Evolutionary conservation across 208 protist species (phyloP).

Genomic region (Trichomonas tenax): DNA sequence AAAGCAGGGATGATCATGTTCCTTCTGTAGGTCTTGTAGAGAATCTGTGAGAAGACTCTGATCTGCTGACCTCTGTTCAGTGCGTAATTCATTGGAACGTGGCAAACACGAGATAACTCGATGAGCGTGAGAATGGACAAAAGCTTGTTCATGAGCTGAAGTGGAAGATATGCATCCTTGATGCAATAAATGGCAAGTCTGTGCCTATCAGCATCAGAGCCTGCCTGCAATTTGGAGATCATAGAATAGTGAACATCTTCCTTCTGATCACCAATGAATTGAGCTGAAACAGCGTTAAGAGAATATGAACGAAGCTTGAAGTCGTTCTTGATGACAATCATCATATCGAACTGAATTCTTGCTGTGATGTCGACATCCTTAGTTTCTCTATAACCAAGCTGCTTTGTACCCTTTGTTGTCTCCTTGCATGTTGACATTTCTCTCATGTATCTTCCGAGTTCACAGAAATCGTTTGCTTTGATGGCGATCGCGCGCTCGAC

Average conservation of each 20-base stretch:
- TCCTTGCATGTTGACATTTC: slow-evolving; percentile 52
- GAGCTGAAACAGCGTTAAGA: slow-evolving; percentile 88
- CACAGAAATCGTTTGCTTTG: slow-evolving; percentile 51
- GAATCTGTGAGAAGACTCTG: slow-evolving; percentile 74
- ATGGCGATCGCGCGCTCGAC: slow-evolving; percentile 73
- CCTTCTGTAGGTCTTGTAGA: slow-evolving; percentile 46
- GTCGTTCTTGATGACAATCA: slow-evolving; percentile 83
- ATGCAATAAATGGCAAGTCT: slow-evolving; percentile 94
- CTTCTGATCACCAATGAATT: slow-evolving; percentile 97
- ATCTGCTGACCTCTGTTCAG: slow-evolving; percentile 92
- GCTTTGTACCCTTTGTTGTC: slow-evolving; percentile 80
- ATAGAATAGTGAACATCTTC: slow-evolving; percentile 98
- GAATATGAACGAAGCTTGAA: slow-evolving; percentile 97
- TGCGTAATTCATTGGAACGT: slow-evolving; percentile 84
- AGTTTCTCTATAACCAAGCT: slow-evolving; percentile 86
- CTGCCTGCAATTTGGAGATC: slow-evolving; percentile 72
- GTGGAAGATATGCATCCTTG: slow-evolving; percentile 58
- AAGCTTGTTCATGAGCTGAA: slow-evolving; percentile 85
- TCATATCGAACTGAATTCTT: slow-evolving; percentile 83
- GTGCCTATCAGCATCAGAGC: slow-evolving; percentile 77
- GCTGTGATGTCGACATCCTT: slow-evolving; percentile 88
- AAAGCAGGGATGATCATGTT: slow-evolving; percentile 28
- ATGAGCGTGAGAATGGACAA: slow-evolving; percentile 94
- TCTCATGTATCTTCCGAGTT: slow-evolving; percentile 19
- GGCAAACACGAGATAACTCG: slow-evolving; percentile 97